Evolutionary conservation across 23 red algal species (phyloP).

Genomic region (Chondrus crispus): DNA sequence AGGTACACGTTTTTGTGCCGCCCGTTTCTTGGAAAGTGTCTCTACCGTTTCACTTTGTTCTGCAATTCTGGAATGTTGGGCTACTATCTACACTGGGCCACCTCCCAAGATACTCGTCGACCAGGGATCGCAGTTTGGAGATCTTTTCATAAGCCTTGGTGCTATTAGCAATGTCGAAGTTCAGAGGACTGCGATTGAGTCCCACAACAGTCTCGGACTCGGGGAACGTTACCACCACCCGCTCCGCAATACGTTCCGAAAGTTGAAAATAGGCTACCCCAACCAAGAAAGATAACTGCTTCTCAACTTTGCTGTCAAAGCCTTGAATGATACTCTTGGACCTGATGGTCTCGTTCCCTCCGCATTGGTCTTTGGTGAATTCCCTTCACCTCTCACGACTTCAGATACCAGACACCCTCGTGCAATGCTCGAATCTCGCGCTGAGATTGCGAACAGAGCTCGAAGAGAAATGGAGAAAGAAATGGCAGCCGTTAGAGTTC

Average conservation of each 20-base stretch:
- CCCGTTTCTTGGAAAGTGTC: not conserved
- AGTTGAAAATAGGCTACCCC: not conserved
- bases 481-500: not conserved
- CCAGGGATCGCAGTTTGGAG: not conserved
- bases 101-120: not conserved
- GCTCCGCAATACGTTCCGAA: slow-evolving; percentile 14
- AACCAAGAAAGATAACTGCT: not conserved
- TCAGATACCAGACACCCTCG: not conserved
- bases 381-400: not conserved
- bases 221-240: slow-evolving; percentile 15
- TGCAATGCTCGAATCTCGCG: not conserved
- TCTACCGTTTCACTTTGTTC: not conserved
- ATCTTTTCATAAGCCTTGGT: not conserved
- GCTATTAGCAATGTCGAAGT: not conserved
- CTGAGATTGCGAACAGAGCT: not conserved
- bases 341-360: not conserved
- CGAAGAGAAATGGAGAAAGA: not conserved
- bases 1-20: not conserved
- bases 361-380: not conserved
- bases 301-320: not conserved
- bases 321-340: not conserved
- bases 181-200: not conserved
- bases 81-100: not conserved
- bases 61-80: not conserved
- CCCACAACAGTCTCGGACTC: not conserved